A percentile compares a stretch with the other conserved stretches of the same genome.
These are phyloP conservation scores for Pichia kudriavzevii DNA, from an alignment of 1,139 yeast species.

Conservation along the genomic window DNA sequence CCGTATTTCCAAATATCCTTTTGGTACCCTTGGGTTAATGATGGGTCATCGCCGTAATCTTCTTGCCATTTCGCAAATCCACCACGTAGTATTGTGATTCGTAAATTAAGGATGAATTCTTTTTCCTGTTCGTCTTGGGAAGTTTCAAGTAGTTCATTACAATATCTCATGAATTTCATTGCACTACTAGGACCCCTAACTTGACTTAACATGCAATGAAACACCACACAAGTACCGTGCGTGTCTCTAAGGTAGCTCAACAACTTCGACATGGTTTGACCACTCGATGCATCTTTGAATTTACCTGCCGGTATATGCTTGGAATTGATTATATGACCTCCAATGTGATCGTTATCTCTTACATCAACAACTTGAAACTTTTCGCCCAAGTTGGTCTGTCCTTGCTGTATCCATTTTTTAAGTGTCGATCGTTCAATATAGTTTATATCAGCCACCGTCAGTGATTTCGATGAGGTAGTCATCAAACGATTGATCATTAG, in stretches of 20 bases:
- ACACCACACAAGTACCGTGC: constrained; percentile 51
- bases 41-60: constrained; percentile 56
- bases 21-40: constrained; percentile 62
- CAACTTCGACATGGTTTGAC: constrained; percentile 1
- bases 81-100: constrained; percentile 68
- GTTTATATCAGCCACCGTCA: constrained; percentile 14
- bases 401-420: constrained; percentile 19
- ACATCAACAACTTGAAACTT: constrained; percentile 75
- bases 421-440: constrained; percentile 14
- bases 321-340: constrained; percentile 66
- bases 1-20: constrained; percentile 47
- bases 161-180: constrained; percentile 49
- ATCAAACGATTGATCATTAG: no score
- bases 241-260: constrained; percentile 29
- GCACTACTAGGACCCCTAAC: constrained; percentile 89
- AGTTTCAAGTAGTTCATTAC: constrained; percentile 31
- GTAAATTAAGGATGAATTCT: constrained; percentile 28
- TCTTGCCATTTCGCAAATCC: constrained; percentile 85
- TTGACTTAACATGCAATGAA: constrained; percentile 87
- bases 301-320: constrained; percentile 48
- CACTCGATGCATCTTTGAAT: constrained; percentile 33
- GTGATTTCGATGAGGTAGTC: constrained; percentile 2
- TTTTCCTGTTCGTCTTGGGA: constrained; percentile 16
- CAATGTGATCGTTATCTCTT: constrained; percentile 69
- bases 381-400: constrained; percentile 19